Conservation (phyloP, 2,329 filamentous ascomycete genomes). For the Zelopaecilomyces penicillatus region DNA sequence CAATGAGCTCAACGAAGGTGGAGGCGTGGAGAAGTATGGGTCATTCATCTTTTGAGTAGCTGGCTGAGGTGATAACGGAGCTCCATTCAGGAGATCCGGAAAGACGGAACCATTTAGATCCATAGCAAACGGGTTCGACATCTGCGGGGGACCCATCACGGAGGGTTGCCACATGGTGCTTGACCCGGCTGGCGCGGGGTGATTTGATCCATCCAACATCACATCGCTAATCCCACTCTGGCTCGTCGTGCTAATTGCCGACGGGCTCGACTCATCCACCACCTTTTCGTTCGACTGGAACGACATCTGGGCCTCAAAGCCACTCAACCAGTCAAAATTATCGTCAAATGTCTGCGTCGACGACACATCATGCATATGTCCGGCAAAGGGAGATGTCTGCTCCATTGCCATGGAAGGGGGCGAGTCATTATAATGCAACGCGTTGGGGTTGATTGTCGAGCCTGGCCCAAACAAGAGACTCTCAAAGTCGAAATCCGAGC, state of each 20-base stretch:
- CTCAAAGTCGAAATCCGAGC: conserved; percentile 39
- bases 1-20: conserved; percentile 63
- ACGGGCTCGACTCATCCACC: conserved; percentile 88
- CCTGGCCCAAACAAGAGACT: conserved; percentile 60
- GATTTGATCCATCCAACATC: conserved; percentile 75
- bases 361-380: conserved; percentile 49
- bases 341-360: conserved; percentile 60
- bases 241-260: conserved; percentile 89
- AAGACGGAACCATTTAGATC: conserved; percentile 69
- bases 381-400: conserved; percentile 51
- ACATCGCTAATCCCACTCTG: conserved; percentile 86
- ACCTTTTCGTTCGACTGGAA: conserved; percentile 68
- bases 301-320: conserved; percentile 69
- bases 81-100: conserved; percentile 64
- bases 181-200: conserved; percentile 44
- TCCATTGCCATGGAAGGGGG: conserved; percentile 59
- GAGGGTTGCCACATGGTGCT: conserved; percentile 61
- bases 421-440: conserved; percentile 76
- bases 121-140: conserved; percentile 63
- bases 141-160: conserved; percentile 60
- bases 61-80: conserved; percentile 70
- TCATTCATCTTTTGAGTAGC: conserved; percentile 62
- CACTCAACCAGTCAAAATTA: conserved; percentile 72
- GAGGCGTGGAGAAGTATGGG: conserved; percentile 70
- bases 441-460: conserved; percentile 61